Conservation (phyloP, 2,329 filamentous ascomycete genomes). For the Fusarium coffeatum region DNA sequence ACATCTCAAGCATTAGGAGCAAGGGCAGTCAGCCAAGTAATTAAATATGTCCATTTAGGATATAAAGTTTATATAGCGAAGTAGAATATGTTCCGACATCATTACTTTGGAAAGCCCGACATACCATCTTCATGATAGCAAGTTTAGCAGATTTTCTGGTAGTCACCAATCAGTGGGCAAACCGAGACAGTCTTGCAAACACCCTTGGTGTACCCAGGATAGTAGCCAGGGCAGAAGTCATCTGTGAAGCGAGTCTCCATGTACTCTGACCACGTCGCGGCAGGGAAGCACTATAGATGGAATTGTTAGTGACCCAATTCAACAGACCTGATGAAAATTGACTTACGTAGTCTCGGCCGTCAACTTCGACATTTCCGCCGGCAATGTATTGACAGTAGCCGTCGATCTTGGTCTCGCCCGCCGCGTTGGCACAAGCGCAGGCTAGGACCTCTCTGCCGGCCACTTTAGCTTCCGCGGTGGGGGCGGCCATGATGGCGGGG, state of each 20-base stretch:
- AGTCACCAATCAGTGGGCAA: background rate
- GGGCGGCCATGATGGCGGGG: background rate
- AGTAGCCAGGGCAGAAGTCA: background rate
- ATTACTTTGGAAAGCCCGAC: fast-evolving
- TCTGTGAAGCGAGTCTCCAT: background rate
- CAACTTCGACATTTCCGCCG: background rate
- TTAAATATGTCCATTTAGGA: background rate
- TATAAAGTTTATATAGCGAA: background rate
- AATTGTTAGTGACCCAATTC: background rate
- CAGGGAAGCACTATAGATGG: background rate
- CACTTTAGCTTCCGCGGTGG: background rate
- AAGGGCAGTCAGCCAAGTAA: background rate
- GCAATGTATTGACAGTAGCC: slow-evolving; percentile 1
- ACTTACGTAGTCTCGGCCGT: background rate
- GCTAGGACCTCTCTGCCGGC: background rate
- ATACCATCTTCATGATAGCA: too few relatives aligned
- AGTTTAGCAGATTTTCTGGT: background rate
- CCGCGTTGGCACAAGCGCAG: background rate
- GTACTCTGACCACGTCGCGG: background rate
- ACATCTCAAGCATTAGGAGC: too few relatives aligned
- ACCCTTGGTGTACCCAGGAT: background rate
- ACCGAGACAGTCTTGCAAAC: background rate
- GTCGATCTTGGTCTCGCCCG: background rate
- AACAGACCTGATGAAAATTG: background rate
- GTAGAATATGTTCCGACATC: background rate